Evolutionary conservation across 176 grass and related monocot genomes (phyloP).

Genomic region (Echinochloa phyllopogon): DNA sequence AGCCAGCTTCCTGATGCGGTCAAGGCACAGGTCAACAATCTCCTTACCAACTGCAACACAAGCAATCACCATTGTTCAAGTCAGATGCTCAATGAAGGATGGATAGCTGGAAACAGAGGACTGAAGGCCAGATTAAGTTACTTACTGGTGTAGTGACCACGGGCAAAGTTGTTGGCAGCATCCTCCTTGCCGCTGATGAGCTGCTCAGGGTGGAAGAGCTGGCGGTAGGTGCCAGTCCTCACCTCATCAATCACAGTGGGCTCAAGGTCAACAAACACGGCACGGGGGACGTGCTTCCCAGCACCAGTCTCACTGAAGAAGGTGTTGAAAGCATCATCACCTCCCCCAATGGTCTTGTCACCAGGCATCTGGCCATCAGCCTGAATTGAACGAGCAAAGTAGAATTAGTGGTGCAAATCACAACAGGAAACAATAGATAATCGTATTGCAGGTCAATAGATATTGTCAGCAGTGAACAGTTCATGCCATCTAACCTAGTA

Average conservation of each 20-base stretch:
- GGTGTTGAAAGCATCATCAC: conserved; percentile 81
- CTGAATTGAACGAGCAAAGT: neutral
- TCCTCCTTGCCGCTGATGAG: conserved; percentile 80
- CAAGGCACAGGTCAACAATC: conserved; percentile 67
- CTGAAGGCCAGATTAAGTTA: neutral
- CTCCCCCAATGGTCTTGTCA: conserved; percentile 64
- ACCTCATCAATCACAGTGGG: conserved; percentile 75
- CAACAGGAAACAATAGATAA: neutral
- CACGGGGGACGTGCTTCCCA: conserved; percentile 72
- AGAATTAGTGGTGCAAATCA: neutral
- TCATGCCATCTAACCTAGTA: neutral
- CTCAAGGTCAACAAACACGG: conserved; percentile 71
- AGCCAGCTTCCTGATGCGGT: conserved; percentile 64
- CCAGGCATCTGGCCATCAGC: conserved; percentile 67
- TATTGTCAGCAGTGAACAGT: too few relatives aligned
- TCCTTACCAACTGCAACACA: conserved; percentile 55
- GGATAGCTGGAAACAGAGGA: neutral
- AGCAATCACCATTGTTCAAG: neutral
- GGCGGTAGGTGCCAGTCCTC: conserved; percentile 63
- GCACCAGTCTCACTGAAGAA: conserved; percentile 80
- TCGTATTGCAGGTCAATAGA: neutral
- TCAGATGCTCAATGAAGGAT: neutral
- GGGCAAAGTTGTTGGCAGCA: conserved; percentile 77
- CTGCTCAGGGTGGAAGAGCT: conserved; percentile 80
- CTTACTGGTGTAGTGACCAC: conserved; percentile 81